Evolutionary conservation across 1,284 basidiomycete genomes (phyloP).

Genomic region (Schizophyllum amplum): DNA sequence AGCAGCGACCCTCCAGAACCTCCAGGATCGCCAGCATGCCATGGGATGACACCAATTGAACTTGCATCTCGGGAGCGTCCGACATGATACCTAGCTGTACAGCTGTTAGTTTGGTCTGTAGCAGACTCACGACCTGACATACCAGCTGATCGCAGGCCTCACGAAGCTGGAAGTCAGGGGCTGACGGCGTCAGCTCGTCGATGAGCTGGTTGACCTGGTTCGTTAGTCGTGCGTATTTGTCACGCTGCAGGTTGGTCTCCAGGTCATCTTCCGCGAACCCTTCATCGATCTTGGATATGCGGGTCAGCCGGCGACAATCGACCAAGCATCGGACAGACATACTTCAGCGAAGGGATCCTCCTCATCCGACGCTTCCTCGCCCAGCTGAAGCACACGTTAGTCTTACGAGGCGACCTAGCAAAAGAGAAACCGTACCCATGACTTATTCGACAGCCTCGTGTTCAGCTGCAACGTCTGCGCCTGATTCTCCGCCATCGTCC

Average conservation of each 20-base stretch:
- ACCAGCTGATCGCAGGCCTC: constrained; percentile 87
- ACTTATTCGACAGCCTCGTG: constrained; percentile 77
- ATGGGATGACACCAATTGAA: constrained; percentile 84
- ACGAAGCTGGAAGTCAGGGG: constrained; percentile 72
- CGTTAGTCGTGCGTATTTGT: constrained; percentile 84
- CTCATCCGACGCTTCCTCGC: constrained; percentile 77
- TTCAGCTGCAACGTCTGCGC: constrained; percentile 73
- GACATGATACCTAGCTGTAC: constrained; percentile 70
- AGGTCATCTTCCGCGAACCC: constrained; percentile 83
- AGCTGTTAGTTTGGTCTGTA: no score
- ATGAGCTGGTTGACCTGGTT: constrained; percentile 78
- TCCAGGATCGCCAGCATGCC: constrained; percentile 94
- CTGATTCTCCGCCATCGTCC: constrained; percentile 50
- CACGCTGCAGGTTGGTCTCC: constrained; percentile 82
- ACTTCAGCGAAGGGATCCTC: constrained; percentile 95
- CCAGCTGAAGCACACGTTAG: constrained; percentile 37
- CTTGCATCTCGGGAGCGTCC: constrained; percentile 84
- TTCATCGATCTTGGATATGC: constrained; percentile 67
- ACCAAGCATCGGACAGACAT: constrained; percentile 11
- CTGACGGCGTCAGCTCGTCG: constrained; percentile 76
- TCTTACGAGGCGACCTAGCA: background rate
- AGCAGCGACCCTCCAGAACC: constrained; percentile 78
- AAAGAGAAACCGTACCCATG: constrained; percentile 55
- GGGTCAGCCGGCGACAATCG: background rate
- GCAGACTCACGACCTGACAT: constrained; percentile 20